Conservation (phyloP, 192 early-diverging fungal genomes). For the Backusella parvicylindrica region DNA sequence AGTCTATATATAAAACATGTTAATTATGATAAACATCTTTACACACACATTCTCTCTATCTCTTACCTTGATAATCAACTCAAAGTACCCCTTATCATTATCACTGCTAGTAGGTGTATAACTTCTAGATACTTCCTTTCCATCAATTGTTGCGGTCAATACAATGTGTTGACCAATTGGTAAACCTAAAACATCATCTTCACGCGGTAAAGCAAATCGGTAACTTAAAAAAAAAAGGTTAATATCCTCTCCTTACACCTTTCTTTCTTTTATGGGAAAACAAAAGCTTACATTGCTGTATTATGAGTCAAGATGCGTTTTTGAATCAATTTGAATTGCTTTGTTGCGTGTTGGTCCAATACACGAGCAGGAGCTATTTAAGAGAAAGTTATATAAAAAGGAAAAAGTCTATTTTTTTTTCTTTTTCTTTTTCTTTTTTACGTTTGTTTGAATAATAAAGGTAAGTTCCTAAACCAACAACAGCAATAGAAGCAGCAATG, state of each 20-base stretch:
- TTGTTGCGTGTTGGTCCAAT: conserved; percentile 14
- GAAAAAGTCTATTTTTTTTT: background rate
- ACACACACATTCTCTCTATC: background rate
- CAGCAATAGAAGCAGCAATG: conserved; percentile 1
- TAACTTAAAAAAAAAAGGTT: conserved; percentile 47
- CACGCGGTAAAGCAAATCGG: conserved; percentile 71
- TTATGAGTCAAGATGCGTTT: conserved; percentile 13
- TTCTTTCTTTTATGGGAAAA: background rate
- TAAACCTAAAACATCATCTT: conserved; percentile 63
- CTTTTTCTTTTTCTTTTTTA: background rate
- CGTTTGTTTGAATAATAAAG: background rate
- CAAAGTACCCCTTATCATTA: conserved; percentile 57
- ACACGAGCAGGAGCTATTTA: conserved; percentile 8
- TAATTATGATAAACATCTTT: too few relatives aligned
- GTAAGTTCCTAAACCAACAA: background rate
- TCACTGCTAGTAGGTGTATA: conserved; percentile 63
- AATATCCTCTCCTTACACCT: background rate
- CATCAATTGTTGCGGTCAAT: conserved; percentile 15
- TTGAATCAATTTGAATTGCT: conserved; percentile 18
- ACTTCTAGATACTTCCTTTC: conserved; percentile 20
- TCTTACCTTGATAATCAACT: conserved; percentile 63
- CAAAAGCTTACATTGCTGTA: conserved; percentile 13
- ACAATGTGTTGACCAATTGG: conserved; percentile 72
- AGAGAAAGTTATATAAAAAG: background rate
- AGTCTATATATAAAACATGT: conserved; percentile 3